Evolutionary conservation across 345 rosid species (phyloP).

Genomic region (Lepidium aucheri): DNA sequence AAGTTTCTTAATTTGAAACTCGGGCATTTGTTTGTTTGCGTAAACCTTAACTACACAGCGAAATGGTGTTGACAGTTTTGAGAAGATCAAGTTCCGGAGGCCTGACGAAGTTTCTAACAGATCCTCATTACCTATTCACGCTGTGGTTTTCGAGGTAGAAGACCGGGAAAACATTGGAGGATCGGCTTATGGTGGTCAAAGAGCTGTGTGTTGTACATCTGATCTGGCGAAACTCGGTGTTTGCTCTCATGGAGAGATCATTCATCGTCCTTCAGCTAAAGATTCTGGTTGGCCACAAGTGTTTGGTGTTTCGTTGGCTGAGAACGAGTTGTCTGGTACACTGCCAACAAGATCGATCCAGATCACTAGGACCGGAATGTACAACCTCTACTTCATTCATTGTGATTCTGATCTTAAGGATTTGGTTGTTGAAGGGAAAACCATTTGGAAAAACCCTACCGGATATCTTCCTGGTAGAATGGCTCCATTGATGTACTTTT

Average conservation of each 20-base stretch:
- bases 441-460: slow-evolving; percentile 86
- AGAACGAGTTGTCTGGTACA: slow-evolving; percentile 38
- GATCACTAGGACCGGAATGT: slow-evolving; percentile 83
- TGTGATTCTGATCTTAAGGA: slow-evolving; percentile 67
- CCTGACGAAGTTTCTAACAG: slow-evolving; percentile 40
- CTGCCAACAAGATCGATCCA: slow-evolving; percentile 50
- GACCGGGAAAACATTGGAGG: slow-evolving; percentile 88
- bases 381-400: slow-evolving; percentile 83
- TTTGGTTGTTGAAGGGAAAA: slow-evolving; percentile 68
- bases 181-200: slow-evolving; percentile 96
- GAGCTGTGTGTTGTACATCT: slow-evolving; percentile 87
- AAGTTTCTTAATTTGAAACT: slow-evolving; percentile 16
- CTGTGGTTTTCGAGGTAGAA: slow-evolving; percentile 70
- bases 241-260: slow-evolving; percentile 67
- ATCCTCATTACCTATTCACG: slow-evolving; percentile 55
- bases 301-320: slow-evolving; percentile 48
- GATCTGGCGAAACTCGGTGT: slow-evolving; percentile 88
- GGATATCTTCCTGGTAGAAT: slow-evolving; percentile 95
- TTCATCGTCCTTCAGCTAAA: slow-evolving; percentile 61
- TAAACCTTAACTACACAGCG: background rate
- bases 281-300: slow-evolving; percentile 72
- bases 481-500: slow-evolving; percentile 94
- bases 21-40: background rate
- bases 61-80: slow-evolving; percentile 49
- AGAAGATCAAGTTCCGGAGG: slow-evolving; percentile 64